phyloP scores from a whole-genome alignment of 2,329 filamentous ascomycete genomes.

The Ceratocystis papillata region DNA sequence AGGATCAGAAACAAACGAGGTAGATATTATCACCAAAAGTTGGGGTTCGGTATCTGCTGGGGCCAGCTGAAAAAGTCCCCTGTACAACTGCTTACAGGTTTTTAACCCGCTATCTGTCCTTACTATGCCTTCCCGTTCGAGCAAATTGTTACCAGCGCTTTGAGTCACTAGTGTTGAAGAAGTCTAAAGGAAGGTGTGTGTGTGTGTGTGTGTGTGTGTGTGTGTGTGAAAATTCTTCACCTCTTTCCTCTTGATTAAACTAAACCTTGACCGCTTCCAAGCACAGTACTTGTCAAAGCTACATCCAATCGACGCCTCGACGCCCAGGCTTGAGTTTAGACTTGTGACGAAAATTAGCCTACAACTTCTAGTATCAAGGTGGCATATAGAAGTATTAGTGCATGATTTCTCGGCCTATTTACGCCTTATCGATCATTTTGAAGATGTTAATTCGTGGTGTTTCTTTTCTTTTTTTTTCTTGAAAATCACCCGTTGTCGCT shows the following conservation, averaged over 20 bases:
- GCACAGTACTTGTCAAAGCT: too few species aligned
- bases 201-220: too few species aligned
- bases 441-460: neutral
- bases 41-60: too few species aligned
- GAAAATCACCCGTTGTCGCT: neutral
- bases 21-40: neutral
- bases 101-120: neutral
- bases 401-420: neutral
- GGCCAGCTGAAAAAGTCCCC: neutral
- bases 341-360: too few species aligned
- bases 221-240: slow-evolving; percentile 12
- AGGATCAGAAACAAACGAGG: neutral
- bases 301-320: too few species aligned
- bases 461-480: neutral
- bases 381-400: too few species aligned
- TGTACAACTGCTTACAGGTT: neutral
- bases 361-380: too few species aligned
- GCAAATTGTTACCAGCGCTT: neutral
- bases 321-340: too few species aligned
- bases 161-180: slow-evolving; percentile 9
- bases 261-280: neutral
- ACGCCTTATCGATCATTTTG: neutral
- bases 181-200: slow-evolving; percentile 1
- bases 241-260: neutral
- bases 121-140: neutral